Evolutionary conservation across 129 eudicot species (phyloP), one percentile per base, ranked within the genome.

Genomic region (Oenanthe sinensis): DNA sequence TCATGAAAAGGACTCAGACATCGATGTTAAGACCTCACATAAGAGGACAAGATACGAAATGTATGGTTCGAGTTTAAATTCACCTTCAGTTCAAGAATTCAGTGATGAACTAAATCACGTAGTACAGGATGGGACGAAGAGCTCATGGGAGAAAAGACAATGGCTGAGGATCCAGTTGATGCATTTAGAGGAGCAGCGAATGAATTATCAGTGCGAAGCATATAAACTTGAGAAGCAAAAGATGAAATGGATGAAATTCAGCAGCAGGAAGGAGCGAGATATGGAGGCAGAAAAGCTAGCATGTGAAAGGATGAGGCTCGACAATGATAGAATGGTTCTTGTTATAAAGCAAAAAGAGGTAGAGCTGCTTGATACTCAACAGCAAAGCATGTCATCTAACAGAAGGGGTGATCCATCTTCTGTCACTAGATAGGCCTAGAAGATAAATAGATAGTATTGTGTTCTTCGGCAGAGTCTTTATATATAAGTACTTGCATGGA

Each of bases 281-380:
- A 89, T 93, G 97, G 96, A 93, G 82, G 82, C 78, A 49, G 92
- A 87, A 76, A 91, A 84, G 89, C 79, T 93, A 3, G 81, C 63
- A 17, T 89, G 86, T 60, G 98, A 93, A 58, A 80, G 87, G 65
- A 78, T 80, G 86, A 86, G 82, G 87, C 87, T 91, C 74, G 98
- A 91, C 78, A 91, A 91, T 88, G 95, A 93, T 75, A 91, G 95
- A 48, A 89, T 91, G 97, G 84, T 89, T 71, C 90, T 93, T 54
- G 80, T 91, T 33, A 77, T 93, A 2, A 80, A 85, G 45, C 91
- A 91, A 68, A 91, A 85, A 71, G 97, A 93, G 79, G 40, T 91
- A 30, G 95, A 93, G 75, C 77, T 87, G 81, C 73, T 83, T 77
- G 87, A 85, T 70, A 68, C 78, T 83, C 84, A 83, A 12, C 82